These are phyloP conservation scores for Canna indica DNA, from an alignment of 176 grass and related monocot genomes.

Conservation along the genomic window DNA sequence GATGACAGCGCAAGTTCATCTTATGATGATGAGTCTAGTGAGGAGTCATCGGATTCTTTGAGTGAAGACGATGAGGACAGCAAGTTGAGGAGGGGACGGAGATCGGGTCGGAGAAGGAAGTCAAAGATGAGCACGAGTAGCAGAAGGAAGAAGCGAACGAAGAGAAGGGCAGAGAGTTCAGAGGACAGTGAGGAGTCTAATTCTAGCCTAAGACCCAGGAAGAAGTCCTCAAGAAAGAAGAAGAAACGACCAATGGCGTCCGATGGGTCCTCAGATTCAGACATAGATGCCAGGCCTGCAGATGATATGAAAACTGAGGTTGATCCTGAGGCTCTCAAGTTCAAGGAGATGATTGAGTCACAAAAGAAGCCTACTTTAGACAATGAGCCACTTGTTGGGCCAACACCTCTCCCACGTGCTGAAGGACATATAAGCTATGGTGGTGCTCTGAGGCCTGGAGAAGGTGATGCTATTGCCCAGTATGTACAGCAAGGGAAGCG, in stretches of 20 bases:
- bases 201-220: conserved; percentile 26
- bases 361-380: conserved; percentile 83
- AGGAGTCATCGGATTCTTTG: conserved; percentile 39
- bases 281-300: conserved; percentile 22
- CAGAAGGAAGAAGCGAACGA: conserved; percentile 35
- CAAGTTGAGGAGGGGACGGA: conserved; percentile 44
- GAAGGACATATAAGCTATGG: conserved; percentile 94
- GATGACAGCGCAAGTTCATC: conserved; percentile 19
- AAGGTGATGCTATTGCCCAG: conserved; percentile 98
- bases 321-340: conserved; percentile 76
- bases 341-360: conserved; percentile 77
- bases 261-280: conserved; percentile 28
- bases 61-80: conserved; percentile 38
- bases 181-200: conserved; percentile 28
- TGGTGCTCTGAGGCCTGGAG: conserved; percentile 89
- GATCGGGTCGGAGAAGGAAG: background rate
- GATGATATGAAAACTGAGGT: conserved; percentile 38
- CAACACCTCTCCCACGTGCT: conserved; percentile 59
- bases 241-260: conserved; percentile 33
- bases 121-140: conserved; percentile 12
- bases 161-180: conserved; percentile 19
- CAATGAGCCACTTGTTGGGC: conserved; percentile 65
- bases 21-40: conserved; percentile 18
- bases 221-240: conserved; percentile 28
- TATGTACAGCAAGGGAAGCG: conserved; percentile 97